These are phyloP conservation scores for Populus pruinosa DNA, from an alignment of 345 rosid species.

Conservation along the genomic window DNA sequence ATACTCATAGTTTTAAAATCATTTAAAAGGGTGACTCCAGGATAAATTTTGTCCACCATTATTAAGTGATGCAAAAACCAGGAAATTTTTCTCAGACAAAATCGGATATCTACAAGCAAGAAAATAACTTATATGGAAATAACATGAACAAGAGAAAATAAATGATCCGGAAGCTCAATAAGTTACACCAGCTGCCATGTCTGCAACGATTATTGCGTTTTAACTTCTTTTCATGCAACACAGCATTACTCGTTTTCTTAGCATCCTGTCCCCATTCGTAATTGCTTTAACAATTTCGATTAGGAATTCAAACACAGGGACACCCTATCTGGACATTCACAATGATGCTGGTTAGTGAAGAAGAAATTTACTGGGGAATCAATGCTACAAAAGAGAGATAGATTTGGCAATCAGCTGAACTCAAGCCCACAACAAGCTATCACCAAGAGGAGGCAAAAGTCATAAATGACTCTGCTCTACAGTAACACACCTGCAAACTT, in stretches of 20 bases:
- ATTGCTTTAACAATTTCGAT: neutral
- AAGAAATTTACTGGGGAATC: neutral
- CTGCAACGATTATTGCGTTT: too few relatives aligned
- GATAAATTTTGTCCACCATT: too few relatives aligned
- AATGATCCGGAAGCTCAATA: neutral
- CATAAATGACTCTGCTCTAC: neutral
- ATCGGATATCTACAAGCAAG: too few relatives aligned
- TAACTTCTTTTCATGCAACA: neutral
- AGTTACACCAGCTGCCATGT: neutral
- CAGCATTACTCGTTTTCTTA: neutral
- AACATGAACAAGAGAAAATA: too few relatives aligned
- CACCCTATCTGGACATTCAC: neutral
- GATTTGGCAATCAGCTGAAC: too few relatives aligned
- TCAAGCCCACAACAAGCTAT: too few relatives aligned
- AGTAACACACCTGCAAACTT: neutral
- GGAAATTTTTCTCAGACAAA: too few relatives aligned
- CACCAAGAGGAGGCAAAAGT: neutral
- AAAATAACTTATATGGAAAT: too few relatives aligned
- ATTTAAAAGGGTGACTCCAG: too few relatives aligned
- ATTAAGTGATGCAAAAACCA: too few relatives aligned
- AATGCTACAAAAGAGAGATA: neutral
- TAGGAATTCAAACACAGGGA: neutral
- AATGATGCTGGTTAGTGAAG: neutral
- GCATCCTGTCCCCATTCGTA: neutral
- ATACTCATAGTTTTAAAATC: too few relatives aligned